Conservation (phyloP, 2,329 filamentous ascomycete species). For the Fusarium sp. region DNA sequence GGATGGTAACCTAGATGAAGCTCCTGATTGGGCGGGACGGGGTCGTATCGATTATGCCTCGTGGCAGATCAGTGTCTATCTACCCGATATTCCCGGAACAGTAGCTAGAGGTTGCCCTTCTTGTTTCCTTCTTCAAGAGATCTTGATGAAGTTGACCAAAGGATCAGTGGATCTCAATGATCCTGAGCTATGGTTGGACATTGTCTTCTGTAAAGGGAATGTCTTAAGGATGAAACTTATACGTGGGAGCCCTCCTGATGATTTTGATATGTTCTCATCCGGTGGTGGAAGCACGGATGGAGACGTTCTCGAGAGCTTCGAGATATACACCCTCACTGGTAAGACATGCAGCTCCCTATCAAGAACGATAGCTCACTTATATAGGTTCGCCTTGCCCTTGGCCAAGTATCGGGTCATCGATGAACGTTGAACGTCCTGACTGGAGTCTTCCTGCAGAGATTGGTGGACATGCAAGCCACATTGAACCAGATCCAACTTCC, state of each 20-base stretch:
- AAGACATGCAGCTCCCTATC: background rate
- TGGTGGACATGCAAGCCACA: conserved; percentile 24
- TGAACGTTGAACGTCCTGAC: conserved; percentile 16
- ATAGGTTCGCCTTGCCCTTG: conserved; percentile 26
- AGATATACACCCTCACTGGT: conserved; percentile 36
- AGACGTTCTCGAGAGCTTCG: conserved; percentile 9
- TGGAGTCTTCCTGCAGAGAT: background rate
- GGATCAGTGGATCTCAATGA: conserved; percentile 1
- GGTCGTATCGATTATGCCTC: conserved; percentile 27
- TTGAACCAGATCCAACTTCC: conserved; percentile 24
- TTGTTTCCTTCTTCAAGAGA: conserved; percentile 14
- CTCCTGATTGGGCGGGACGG: conserved; percentile 17
- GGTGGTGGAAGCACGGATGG: background rate
- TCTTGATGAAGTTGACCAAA: conserved; percentile 14
- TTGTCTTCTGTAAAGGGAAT: conserved; percentile 34
- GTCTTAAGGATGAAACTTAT: background rate
- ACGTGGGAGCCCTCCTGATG: conserved; percentile 9
- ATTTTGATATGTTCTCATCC: conserved; percentile 26
- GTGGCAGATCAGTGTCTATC: conserved; percentile 17
- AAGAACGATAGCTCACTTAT: background rate
- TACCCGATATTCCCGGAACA: conserved; percentile 11
- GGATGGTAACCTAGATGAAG: background rate
- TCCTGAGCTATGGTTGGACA: conserved; percentile 6
- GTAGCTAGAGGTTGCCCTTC: conserved; percentile 11
- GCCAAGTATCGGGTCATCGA: conserved; percentile 28